Base-by-base conservation (phyloP, 805 yeast species). In the Dipodascus albidus region DNA sequence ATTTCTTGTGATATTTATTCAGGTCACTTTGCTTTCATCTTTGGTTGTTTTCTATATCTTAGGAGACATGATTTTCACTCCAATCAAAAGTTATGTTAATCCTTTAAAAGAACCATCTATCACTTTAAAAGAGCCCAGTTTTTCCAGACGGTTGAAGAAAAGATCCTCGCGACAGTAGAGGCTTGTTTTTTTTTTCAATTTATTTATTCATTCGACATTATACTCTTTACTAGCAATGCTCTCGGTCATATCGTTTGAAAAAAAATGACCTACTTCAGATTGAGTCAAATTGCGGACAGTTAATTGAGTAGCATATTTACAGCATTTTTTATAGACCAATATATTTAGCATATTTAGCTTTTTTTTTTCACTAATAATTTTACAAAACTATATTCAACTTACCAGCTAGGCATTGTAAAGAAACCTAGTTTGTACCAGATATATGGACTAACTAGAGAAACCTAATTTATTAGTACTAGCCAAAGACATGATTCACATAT, bases 1-100 rank as follows among this genome's bases (percentile, higher is more conserved):
- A 2, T 52, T 55, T 20, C 31, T 51, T 19, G 56, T 60, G 4
- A 38, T 58, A 6, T 47, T 51, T 41, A 38, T 58, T 21, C 63
- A 60, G 48, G 52, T 60, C 21, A 24, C 50, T 8, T 54, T 60
- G 11, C 33, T 60, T 11, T 44, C 53, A 14, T 47, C 58, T 14
- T 56, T 60, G 60, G 53, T 58, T 0, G n/a, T 53, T 3, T 57
- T 53, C 14, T 60, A 57, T 42, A 50, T 56, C 15, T 48, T 60
- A 2, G 63, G 63, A 2, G 61, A 58, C 52, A 41, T 49, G 3
- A 19, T 57, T 14, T 20, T 53, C 11, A 42, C 50, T 3, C 61
- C 61, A 27, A 6, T 27, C 6, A 27, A 27, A 11, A 27, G 33
- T 27, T 27, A 6, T 27, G 33, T 27, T 6, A 6, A 11, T 11